A percentile compares a stretch with the other conserved stretches of the same genome.
phyloP scores from a whole-genome alignment of 495 filamentous ascomycete species.

The Pseudoneurospora amorphoporcata region DNA sequence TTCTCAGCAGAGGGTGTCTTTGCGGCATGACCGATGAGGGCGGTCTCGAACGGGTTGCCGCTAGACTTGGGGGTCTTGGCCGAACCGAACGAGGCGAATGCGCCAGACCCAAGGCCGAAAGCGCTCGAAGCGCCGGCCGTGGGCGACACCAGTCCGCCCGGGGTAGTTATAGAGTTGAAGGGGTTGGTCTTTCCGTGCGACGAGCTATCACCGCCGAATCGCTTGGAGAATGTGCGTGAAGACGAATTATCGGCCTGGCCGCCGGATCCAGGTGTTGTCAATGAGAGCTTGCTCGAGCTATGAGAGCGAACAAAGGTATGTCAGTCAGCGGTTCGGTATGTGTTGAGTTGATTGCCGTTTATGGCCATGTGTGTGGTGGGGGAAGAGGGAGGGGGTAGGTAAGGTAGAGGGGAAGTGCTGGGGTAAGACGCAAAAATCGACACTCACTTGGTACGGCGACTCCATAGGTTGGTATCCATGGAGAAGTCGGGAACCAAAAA shows the following conservation, averaged over 20 bases:
- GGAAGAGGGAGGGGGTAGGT: constrained; percentile 2
- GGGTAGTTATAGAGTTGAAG: constrained; percentile 71
- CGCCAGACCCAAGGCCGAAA: constrained; percentile 88
- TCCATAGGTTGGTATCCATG: constrained; percentile 57
- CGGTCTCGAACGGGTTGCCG: constrained; percentile 66
- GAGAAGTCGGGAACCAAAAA: constrained; percentile 22
- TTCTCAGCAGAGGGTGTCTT: constrained; percentile 54
- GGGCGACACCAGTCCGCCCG: constrained; percentile 69
- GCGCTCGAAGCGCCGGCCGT: constrained; percentile 80
- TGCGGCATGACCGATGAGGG: constrained; percentile 45
- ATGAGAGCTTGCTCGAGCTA: constrained; percentile 80
- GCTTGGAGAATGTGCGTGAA: constrained; percentile 58
- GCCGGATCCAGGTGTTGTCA: constrained; percentile 59
- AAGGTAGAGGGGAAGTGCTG: not conserved
- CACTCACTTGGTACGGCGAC: constrained; percentile 81
- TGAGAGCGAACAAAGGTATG: constrained; percentile 7
- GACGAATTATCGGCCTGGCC: constrained; percentile 51
- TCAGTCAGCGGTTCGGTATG: constrained; percentile 2
- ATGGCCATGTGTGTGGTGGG: not conserved
- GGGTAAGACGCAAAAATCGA: not conserved
- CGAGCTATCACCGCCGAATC: constrained; percentile 64
- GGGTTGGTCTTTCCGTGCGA: constrained; percentile 78
- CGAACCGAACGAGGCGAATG: constrained; percentile 93
- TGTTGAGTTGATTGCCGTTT: not conserved
- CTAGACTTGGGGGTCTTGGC: constrained; percentile 81